Evolutionary conservation across 75 land plant genomes (phyloP).

Genomic region (Pinus albicaulis): DNA sequence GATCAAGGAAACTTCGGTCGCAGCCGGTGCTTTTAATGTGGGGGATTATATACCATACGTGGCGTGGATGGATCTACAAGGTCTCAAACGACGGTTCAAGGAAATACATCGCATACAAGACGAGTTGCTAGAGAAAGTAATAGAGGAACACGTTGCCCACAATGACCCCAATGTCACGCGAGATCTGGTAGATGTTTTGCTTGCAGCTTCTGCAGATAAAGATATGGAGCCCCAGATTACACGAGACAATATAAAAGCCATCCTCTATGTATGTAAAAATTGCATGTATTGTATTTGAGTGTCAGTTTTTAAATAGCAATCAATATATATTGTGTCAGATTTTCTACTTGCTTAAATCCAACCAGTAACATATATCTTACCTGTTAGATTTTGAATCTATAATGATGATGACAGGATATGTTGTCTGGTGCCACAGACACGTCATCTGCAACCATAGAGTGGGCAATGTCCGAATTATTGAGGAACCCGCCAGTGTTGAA

Average conservation of each 20-base stretch:
- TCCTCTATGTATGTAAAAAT: conserved; percentile 11
- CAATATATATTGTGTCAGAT: no score
- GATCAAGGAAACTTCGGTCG: conserved; percentile 16
- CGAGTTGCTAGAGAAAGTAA: conserved; percentile 30
- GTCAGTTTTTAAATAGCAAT: no score
- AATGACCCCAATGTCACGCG: background rate
- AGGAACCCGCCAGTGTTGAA: conserved; percentile 12
- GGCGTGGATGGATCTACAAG: conserved; percentile 30
- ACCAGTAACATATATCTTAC: no score
- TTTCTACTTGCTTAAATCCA: no score
- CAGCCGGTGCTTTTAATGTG: conserved; percentile 29
- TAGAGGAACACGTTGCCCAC: conserved; percentile 20
- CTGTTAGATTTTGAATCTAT: no score
- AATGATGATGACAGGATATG: conserved; percentile 24
- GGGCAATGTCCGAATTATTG: conserved; percentile 41
- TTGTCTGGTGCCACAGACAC: conserved; percentile 32
- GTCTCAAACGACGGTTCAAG: conserved; percentile 18
- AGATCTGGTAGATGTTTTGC: conserved; percentile 15
- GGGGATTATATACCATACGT: conserved; percentile 20
- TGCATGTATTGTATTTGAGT: background rate
- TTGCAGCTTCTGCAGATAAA: conserved; percentile 11
- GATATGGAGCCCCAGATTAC: conserved; percentile 14
- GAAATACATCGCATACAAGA: conserved; percentile 21
- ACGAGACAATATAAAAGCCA: conserved; percentile 19
- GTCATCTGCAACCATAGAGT: conserved; percentile 16